These are phyloP conservation scores for Fusarium incarnatum DNA, from an alignment of 2,329 filamentous ascomycete genomes.

Conservation along the genomic window DNA sequence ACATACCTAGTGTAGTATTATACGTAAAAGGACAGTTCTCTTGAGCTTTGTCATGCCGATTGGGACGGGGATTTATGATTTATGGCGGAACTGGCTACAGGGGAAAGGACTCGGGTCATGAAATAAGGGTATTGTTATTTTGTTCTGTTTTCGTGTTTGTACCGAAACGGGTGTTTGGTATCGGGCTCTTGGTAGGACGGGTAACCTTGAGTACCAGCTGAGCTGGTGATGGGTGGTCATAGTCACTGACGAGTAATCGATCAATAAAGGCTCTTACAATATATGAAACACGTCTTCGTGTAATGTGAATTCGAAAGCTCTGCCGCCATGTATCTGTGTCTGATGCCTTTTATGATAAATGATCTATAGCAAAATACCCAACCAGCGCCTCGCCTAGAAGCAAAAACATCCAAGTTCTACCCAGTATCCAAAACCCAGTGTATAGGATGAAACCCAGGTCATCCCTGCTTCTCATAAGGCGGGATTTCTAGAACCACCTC, in stretches of 20 bases:
- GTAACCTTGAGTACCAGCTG: background rate
- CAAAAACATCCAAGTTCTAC: background rate
- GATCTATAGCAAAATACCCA: constrained; percentile 6
- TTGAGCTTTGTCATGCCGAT: constrained; percentile 1
- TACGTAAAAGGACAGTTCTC: background rate
- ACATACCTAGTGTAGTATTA: background rate
- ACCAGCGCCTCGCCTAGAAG: constrained; percentile 35
- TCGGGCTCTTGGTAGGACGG: constrained; percentile 4
- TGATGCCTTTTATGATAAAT: background rate
- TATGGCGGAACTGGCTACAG: constrained; percentile 16
- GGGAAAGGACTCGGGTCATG: constrained; percentile 15
- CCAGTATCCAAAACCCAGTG: background rate
- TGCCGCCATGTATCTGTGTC: background rate
- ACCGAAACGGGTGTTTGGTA: constrained; percentile 20
- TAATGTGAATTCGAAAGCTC: background rate
- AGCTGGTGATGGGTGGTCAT: constrained; percentile 4
- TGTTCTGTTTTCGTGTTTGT: constrained; percentile 26
- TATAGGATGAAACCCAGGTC: background rate
- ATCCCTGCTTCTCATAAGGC: constrained; percentile 41
- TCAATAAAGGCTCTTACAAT: background rate
- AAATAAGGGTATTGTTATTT: constrained; percentile 17
- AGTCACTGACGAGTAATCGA: background rate
- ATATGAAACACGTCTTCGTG: background rate
- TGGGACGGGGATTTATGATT: constrained; percentile 12
- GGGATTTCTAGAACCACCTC: constrained; percentile 59